Conservation (phyloP, 495 filamentous ascomycete genomes). For the Daldinia concentrica region DNA sequence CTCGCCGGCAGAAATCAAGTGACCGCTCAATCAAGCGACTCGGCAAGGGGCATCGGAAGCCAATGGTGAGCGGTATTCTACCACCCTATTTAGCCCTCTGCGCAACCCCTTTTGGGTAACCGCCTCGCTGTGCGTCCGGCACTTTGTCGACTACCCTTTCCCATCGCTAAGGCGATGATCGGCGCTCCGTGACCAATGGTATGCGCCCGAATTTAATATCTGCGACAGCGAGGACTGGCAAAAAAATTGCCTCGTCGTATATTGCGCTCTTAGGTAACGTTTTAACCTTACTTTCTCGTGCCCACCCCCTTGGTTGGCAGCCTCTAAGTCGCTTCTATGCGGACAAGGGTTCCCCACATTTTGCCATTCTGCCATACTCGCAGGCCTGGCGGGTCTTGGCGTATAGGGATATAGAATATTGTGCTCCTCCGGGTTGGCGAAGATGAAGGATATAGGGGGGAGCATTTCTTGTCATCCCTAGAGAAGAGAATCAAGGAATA, state of each 20-base stretch:
- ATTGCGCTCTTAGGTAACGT: constrained; percentile 20
- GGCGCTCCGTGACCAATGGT: constrained; percentile 27
- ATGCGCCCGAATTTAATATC: constrained; percentile 26
- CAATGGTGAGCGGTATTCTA: constrained; percentile 16
- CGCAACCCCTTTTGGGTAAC: constrained; percentile 26
- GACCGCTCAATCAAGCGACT: constrained; percentile 38
- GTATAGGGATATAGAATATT: constrained; percentile 17
- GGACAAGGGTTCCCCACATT: constrained; percentile 41
- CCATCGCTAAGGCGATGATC: constrained; percentile 43
- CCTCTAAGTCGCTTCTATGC: constrained; percentile 23
- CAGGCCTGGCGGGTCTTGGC: constrained; percentile 35
- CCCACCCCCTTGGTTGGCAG: neutral
- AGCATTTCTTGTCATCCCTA: constrained; percentile 6
- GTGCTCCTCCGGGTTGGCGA: constrained; percentile 10
- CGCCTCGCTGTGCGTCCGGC: constrained; percentile 30
- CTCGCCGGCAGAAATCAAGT: constrained; percentile 42
- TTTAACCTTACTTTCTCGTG: constrained; percentile 28
- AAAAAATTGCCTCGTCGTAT: constrained; percentile 20
- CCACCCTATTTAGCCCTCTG: constrained; percentile 35
- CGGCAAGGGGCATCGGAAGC: constrained; percentile 20
- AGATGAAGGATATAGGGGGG: constrained; percentile 27
- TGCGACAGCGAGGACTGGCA: constrained; percentile 16
- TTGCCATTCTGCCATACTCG: constrained; percentile 42
- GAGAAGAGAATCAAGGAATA: constrained; percentile 9
- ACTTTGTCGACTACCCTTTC: constrained; percentile 43